These are phyloP conservation scores for Monosporozyma solicola DNA, from an alignment of 805 yeast species.

Conservation along the genomic window DNA sequence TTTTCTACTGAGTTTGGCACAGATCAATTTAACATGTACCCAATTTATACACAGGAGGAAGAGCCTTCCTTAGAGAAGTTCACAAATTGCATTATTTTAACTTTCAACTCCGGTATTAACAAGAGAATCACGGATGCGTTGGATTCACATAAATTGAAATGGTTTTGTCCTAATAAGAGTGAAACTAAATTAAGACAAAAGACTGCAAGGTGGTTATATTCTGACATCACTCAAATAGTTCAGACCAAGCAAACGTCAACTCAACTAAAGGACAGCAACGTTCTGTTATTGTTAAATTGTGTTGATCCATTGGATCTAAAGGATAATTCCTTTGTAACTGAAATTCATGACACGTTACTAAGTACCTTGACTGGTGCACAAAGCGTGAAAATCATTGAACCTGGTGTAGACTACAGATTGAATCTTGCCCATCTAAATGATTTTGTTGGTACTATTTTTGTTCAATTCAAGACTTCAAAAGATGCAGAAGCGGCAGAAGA, in stretches of 20 bases:
- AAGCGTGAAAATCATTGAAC: constrained; percentile 54
- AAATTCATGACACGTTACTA: constrained; percentile 43
- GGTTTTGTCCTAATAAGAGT: constrained; percentile 21
- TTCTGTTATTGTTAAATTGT: constrained; percentile 57
- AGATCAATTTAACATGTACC: background rate
- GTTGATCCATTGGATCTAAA: constrained; percentile 56
- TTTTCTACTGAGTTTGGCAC: background rate
- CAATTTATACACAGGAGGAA: background rate
- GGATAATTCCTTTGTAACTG: constrained; percentile 40
- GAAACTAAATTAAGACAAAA: constrained; percentile 9
- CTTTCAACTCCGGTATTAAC: background rate
- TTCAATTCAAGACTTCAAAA: constrained; percentile 48
- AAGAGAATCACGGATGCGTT: background rate
- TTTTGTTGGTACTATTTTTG: constrained; percentile 65
- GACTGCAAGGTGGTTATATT: constrained; percentile 24
- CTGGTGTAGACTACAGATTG: constrained; percentile 35
- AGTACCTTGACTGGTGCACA: constrained; percentile 33
- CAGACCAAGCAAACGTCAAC: constrained; percentile 24
- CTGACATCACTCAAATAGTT: constrained; percentile 26
- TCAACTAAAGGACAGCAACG: constrained; percentile 31
- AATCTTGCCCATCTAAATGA: constrained; percentile 39
- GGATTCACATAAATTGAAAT: background rate
- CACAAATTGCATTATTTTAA: background rate
- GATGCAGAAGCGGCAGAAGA: constrained; percentile 47
- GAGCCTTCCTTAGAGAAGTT: background rate